Evolutionary conservation across 176 grass and related monocot species (phyloP).

Genomic region (Carex kokanica): DNA sequence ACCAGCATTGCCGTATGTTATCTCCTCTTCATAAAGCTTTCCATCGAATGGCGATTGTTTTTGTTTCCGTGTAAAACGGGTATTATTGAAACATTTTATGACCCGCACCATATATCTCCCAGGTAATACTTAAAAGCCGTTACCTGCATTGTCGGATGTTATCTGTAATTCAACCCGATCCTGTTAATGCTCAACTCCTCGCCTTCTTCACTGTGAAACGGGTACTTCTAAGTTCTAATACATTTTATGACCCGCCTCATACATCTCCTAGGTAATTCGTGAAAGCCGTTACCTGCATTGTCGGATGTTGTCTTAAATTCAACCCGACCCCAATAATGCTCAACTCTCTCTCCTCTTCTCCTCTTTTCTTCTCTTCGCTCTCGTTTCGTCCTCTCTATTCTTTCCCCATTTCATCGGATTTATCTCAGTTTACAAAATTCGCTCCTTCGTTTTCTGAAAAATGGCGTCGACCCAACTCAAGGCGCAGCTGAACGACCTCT

Average conservation of each 20-base stretch:
- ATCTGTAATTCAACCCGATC: neutral
- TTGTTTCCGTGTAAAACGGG: neutral
- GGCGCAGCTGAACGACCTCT: conserved; percentile 50
- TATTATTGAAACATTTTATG: neutral
- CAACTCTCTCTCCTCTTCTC: neutral
- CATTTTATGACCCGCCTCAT: neutral
- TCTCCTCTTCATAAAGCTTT: too few relatives aligned
- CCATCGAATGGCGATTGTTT: too few relatives aligned
- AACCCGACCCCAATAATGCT: neutral
- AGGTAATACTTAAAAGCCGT: neutral
- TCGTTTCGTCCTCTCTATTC: neutral
- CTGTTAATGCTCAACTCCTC: neutral
- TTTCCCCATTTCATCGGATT: neutral
- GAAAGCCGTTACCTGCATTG: neutral
- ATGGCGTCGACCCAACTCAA: conserved; percentile 49
- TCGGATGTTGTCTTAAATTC: neutral
- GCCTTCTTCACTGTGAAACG: neutral
- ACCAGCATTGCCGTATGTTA: neutral
- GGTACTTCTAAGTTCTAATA: too few relatives aligned
- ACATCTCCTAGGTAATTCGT: neutral
- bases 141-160: neutral
- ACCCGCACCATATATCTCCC: neutral
- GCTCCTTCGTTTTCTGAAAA: neutral
- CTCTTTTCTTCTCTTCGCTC: neutral
- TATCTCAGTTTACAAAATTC: neutral